Evolutionary conservation across 441 rosid species (phyloP), one percentile per base, ranked within the genome.

Genomic region (Gossypium schwendimanii): DNA sequence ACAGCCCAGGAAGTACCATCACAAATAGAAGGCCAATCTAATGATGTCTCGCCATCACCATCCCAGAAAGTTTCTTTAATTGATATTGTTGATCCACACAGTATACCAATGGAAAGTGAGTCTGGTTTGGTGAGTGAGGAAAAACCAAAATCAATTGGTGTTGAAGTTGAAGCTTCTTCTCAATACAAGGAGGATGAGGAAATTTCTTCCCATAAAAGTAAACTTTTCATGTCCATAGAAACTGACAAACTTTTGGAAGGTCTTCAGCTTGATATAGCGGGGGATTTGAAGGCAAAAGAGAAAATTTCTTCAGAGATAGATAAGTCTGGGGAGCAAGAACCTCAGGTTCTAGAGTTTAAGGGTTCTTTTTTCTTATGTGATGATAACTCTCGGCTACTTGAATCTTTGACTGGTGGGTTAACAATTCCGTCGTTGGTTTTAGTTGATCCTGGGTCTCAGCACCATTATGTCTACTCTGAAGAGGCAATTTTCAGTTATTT

Each of bases 361-460:
- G 93, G 90, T 76, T 83, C 91, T 58, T 93, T 93, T 84, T 86
- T 85, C 81, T 87, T 91, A 81, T 77, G 84, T 80, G 98, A 95
- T 78, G 96, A 90, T 75, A 89, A 95, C 81, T 85, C 86, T 69
- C 83, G 72, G 41, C 82, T 93, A 66, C 83, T 91, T 63, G 79
- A 79, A 73, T 77, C 87, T 70, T 77, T 95, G 78, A 93, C 98
- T 70, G 96, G 93, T 82, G 84, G 81, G 66, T 81, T 82, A 62
- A 84, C 77, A 80, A 81, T 91, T 79, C 99, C 99, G 28, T 91
- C 98, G 11, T 78, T 86, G 78, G 92, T 86, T 47, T 84, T 91
- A 74, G 72, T 91, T 73, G 91, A 95, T 82, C 97, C 99, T 15
- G 69, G 72, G 65, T 71, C 67, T 60, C 89, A 88, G 75, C 84